Evolutionary conservation across 768 basidiomycete species (phyloP), one percentile per base, ranked within the genome.

Genomic region (Pholiota molesta): DNA sequence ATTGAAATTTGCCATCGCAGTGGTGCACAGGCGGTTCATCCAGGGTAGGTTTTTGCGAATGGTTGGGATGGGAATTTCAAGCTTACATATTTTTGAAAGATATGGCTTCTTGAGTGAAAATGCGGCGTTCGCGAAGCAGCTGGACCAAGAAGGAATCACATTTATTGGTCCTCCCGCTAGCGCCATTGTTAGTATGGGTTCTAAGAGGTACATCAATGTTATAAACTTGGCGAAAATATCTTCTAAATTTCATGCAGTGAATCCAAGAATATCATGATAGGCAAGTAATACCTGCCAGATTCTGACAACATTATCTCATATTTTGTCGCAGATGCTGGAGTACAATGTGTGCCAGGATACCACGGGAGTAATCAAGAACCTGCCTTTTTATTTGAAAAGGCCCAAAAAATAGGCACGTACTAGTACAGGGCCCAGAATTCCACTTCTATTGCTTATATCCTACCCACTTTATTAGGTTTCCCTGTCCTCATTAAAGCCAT

Each of bases 401-500:
- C 95, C 0, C 77, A 86, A 68, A 77, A 84, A 61, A 93, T 95
- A 31, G 93, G 90, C 86, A 62, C 33, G 28, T 26, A n/a, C n/a
- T n/a, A n/a, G n/a, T n/a, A 26, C 19, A n/a, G 17, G 31, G 2
- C 31, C 31, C 3, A 31, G 31, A 3, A 35, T 45, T 37, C 39
- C 14, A 45, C 16, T 23, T n/a, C 33, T 37, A 9, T 11, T 23
- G 52, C 29, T 53, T 39, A 31, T 47, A 56, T 28, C 44, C 61
- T 55, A 26, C 57, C 19, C 8, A 23, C 45, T 39, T 13, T 26
- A 31, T 10, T 35, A 90, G 90, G 91, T 11, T 97, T 92, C 70
- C 95, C 95, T 28, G 91, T 97, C 2, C 79, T 98, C 29, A 97
- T 98, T 75, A 98, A 98, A 71, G 96, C 95, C n/a, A 90, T 95